These are phyloP conservation scores for Fusarium marasasianum DNA, from an alignment of 2,329 filamentous ascomycete species.

Conservation along the genomic window DNA sequence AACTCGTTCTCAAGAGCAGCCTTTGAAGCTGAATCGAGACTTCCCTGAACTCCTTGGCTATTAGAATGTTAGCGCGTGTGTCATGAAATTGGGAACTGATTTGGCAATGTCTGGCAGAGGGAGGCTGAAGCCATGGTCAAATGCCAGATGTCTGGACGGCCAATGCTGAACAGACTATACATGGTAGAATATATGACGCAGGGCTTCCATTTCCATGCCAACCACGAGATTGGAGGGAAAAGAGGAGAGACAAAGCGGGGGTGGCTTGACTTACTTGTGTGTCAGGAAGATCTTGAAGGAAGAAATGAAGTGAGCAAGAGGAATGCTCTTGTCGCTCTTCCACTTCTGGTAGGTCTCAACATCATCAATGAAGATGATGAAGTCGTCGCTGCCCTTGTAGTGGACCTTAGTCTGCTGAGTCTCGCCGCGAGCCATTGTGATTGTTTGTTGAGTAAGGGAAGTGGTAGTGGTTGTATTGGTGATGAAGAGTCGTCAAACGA, in stretches of 20 bases:
- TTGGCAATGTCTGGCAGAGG: background rate
- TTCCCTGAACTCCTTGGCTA: slow-evolving; percentile 88
- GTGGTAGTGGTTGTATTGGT: slow-evolving; percentile 20
- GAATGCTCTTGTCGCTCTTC: slow-evolving; percentile 80
- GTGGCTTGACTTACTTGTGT: slow-evolving; percentile 74
- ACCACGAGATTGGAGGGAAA: background rate
- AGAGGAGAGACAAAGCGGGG: slow-evolving; percentile 11
- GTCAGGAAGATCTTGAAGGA: slow-evolving; percentile 91
- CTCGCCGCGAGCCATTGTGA: slow-evolving; percentile 77
- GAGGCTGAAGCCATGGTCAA: background rate
- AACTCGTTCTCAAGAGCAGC: slow-evolving; percentile 84
- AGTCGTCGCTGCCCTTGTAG: slow-evolving; percentile 79
- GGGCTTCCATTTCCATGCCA: background rate
- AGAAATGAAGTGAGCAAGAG: slow-evolving; percentile 85
- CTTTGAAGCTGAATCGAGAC: slow-evolving; percentile 80
- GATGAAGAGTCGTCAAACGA: slow-evolving; percentile 12
- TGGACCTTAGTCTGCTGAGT: slow-evolving; percentile 79
- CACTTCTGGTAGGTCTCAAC: slow-evolving; percentile 77
- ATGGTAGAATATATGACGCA: background rate
- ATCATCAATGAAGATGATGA: slow-evolving; percentile 68
- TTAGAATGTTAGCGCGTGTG: slow-evolving; percentile 19
- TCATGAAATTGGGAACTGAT: background rate
- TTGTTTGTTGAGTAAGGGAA: slow-evolving; percentile 20
- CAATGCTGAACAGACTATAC: background rate
- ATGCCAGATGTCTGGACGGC: background rate